phyloP scores from a whole-genome alignment of 371 early-diverging fungal species.

The Apophysomyces sp. region DNA sequence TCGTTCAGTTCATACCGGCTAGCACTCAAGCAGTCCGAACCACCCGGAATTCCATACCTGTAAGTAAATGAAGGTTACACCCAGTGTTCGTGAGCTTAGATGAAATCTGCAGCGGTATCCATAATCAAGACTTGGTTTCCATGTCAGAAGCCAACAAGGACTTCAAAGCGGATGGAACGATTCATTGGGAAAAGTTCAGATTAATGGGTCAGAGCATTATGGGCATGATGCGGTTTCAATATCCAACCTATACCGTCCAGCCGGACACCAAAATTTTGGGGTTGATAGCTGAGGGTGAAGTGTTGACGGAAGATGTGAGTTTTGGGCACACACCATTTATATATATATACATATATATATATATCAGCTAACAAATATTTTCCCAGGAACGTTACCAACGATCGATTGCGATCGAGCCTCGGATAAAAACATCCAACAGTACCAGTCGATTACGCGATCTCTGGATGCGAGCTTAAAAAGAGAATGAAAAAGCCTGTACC shows the following conservation, averaged over 20 bases:
- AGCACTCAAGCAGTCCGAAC: conserved; percentile 49
- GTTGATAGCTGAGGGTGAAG: conserved; percentile 21
- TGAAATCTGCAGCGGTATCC: conserved; percentile 45
- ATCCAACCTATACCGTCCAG: conserved; percentile 29
- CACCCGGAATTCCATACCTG: conserved; percentile 64
- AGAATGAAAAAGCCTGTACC: background rate
- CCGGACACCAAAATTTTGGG: conserved; percentile 14
- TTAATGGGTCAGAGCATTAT: conserved; percentile 53
- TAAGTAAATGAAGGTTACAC: conserved; percentile 20
- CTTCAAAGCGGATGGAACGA: conserved; percentile 49
- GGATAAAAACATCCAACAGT: conserved; percentile 15
- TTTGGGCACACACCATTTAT: background rate
- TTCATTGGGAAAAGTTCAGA: conserved; percentile 65
- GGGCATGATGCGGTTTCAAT: conserved; percentile 48
- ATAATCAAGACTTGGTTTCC: conserved; percentile 55
- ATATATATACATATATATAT: too few relatives aligned
- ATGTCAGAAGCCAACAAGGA: conserved; percentile 63
- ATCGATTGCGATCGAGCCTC: conserved; percentile 14
- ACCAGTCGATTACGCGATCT: conserved; percentile 19
- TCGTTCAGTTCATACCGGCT: conserved; percentile 65
- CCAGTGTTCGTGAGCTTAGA: background rate
- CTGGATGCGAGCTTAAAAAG: conserved; percentile 10
- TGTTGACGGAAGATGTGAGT: conserved; percentile 24
- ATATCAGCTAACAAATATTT: background rate
- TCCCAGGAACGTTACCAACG: conserved; percentile 15